phyloP scores from a whole-genome alignment of 2,329 filamentous ascomycete genomes.

The Xylariomycetidae sp. region DNA sequence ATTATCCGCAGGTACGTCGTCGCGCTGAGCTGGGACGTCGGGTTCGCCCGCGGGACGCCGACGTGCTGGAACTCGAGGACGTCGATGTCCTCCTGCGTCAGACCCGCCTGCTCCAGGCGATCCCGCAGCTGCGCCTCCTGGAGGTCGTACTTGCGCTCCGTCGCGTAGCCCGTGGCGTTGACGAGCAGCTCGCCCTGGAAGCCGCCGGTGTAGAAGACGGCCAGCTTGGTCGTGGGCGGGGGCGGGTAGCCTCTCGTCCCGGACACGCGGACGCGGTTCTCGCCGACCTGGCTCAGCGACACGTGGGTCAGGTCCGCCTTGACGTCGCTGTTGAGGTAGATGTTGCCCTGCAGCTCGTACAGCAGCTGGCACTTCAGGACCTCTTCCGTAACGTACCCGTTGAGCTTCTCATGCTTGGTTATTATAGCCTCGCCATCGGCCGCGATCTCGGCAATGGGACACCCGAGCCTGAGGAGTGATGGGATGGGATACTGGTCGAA shows the following conservation, averaged over 20 bases:
- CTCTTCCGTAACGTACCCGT: constrained; percentile 32
- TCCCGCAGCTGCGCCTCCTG: constrained; percentile 42
- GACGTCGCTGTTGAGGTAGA: constrained; percentile 46
- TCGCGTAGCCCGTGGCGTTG: constrained; percentile 44
- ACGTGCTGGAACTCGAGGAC: constrained; percentile 49
- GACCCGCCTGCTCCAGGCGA: constrained; percentile 33
- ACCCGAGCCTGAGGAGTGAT: constrained; percentile 28
- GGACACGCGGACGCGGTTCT: constrained; percentile 33
- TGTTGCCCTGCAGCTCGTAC: constrained; percentile 43
- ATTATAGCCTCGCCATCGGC: constrained; percentile 29
- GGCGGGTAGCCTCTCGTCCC: constrained; percentile 38
- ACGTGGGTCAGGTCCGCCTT: constrained; percentile 35
- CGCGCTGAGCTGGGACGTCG: constrained; percentile 33
- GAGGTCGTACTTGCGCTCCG: constrained; percentile 43
- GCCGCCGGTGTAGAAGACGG: constrained; percentile 45
- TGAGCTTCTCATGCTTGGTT: constrained; percentile 28
- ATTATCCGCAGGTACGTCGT: constrained; percentile 43
- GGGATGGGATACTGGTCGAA: constrained; percentile 34
- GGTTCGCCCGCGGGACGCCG: constrained; percentile 33
- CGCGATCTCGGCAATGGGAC: constrained; percentile 35
- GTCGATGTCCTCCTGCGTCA: constrained; percentile 37
- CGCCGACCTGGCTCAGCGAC: constrained; percentile 29
- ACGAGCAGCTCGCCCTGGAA: constrained; percentile 40
- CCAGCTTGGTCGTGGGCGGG: constrained; percentile 47
- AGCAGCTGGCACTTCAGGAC: constrained; percentile 41